phyloP scores from a whole-genome alignment of 202 grass and related monocot species.

The Eragrostis tef region DNA sequence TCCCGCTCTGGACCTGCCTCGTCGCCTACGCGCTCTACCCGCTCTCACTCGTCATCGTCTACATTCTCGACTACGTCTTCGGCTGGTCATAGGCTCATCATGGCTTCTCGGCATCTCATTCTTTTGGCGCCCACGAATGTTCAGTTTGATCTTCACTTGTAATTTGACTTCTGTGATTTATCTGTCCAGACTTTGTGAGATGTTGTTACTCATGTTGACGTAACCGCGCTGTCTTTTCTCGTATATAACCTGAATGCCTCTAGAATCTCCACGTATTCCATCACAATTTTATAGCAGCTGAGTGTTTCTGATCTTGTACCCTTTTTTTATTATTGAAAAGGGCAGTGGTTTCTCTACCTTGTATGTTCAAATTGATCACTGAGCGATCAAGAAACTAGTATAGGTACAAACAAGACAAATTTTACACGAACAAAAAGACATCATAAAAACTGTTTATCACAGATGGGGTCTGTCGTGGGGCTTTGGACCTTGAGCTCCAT shows the following conservation, averaged over 20 bases:
- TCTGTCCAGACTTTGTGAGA: constrained; percentile 19
- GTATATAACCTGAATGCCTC: background rate
- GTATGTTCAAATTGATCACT: no score
- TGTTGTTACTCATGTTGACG: constrained; percentile 28
- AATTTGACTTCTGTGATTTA: constrained; percentile 41
- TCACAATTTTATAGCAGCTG: background rate
- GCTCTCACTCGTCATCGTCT: constrained; percentile 65
- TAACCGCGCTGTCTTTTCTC: constrained; percentile 15
- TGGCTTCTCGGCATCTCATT: constrained; percentile 2
- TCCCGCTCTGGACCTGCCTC: constrained; percentile 86
- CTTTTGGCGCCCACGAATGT: background rate
- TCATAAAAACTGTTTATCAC: no score
- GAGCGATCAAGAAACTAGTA: no score
- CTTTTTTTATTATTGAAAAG: no score
- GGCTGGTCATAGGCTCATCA: constrained; percentile 69
- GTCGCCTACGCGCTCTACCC: constrained; percentile 79
- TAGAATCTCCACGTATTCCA: background rate
- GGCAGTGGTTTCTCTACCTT: no score
- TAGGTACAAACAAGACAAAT: no score
- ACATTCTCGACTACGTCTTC: constrained; percentile 76
- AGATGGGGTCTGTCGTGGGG: no score
- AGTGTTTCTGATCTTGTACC: no score
- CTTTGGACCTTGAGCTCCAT: no score
- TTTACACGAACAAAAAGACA: no score
- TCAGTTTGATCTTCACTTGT: constrained; percentile 19